Evolutionary conservation across 495 filamentous ascomycete genomes (phyloP), one percentile per base, ranked within the genome.

Genomic region (Acidiella bohemica): DNA sequence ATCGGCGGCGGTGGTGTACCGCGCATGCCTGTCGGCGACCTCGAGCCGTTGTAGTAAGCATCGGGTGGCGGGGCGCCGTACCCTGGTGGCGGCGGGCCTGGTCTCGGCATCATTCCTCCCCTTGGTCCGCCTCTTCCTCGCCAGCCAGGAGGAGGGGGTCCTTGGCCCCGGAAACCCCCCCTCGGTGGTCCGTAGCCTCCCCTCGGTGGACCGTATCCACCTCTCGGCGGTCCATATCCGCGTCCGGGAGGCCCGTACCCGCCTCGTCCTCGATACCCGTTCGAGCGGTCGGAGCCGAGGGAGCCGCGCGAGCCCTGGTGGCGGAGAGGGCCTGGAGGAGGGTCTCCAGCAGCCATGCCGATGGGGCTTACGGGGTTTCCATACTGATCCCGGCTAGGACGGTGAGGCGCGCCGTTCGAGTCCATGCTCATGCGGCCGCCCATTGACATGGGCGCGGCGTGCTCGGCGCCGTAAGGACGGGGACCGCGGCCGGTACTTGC

Each of bases 321-420:
- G 45, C 71, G 68, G 56, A 77, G 56, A n/a, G n/a, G n/a, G 12
- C 65, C 56, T 58, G 66, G 64, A 16, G 59, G 59, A 9, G 56
- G 59, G 2, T 39, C 14, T 9, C 36, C 62, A 50, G 0, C 62
- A 61, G 34, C 42, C 6, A 14, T 55, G 76, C 44, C 78, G 71
- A 14, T 35, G 40, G 43, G 38, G 13, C 18, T 32, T 26, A 29
- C 24, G 33, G 40, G 25, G 16, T 35, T 27, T 7, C 25, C 25
- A 40, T 76, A 78, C 42, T 81, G 75, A 51, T 92, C 82, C 36
- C 70, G 68, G 6, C 60, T 69, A 21, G 55, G 53, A 25, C 49
- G 13, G 17, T 55, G 34, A 9, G 37, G 32, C 21, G 19, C 26
- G 16, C 47, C 47, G 9, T 49, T 27, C 41, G 41, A 45, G 17